Conservation (phyloP, 2,329 filamentous ascomycete species). For the Endothia cerciana region DNA sequence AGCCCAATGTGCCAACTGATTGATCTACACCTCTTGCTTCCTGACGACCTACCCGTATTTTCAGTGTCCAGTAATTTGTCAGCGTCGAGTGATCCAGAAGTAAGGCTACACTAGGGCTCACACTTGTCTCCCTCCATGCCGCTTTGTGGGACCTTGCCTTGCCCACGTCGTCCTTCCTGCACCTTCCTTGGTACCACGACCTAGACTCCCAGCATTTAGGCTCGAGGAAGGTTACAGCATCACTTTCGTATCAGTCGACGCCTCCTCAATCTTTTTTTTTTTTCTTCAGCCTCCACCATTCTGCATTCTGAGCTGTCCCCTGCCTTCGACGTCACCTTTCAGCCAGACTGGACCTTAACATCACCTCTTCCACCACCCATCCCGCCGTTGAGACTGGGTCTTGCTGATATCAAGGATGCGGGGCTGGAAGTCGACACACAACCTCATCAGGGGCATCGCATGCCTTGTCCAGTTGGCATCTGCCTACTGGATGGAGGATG, state of each 20-base stretch:
- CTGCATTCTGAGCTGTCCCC: neutral
- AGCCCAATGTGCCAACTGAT: neutral
- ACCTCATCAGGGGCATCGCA: slow-evolving; percentile 2
- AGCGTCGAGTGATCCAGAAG: neutral
- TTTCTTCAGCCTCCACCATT: neutral
- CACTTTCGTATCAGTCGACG: neutral
- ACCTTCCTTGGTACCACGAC: neutral
- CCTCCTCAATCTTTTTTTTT: neutral
- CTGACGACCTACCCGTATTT: neutral
- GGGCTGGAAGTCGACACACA: neutral
- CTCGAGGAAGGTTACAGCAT: neutral
- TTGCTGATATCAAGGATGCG: neutral
- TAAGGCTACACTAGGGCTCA: neutral
- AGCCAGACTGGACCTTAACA: neutral
- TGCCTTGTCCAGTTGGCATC: slow-evolving; percentile 30
- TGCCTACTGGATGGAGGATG: slow-evolving; percentile 48
- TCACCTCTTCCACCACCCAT: neutral
- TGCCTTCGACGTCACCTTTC: neutral
- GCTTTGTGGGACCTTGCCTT: neutral
- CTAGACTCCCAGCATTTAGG: neutral
- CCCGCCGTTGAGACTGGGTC: neutral
- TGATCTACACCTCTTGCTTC: neutral
- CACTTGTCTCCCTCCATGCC: neutral
- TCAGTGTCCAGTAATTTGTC: neutral
- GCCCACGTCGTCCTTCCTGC: neutral